Evolutionary conservation across 1,284 basidiomycete species (phyloP), one percentile per base, ranked within the genome.

Genomic region (Tranzscheliella williamsii): DNA sequence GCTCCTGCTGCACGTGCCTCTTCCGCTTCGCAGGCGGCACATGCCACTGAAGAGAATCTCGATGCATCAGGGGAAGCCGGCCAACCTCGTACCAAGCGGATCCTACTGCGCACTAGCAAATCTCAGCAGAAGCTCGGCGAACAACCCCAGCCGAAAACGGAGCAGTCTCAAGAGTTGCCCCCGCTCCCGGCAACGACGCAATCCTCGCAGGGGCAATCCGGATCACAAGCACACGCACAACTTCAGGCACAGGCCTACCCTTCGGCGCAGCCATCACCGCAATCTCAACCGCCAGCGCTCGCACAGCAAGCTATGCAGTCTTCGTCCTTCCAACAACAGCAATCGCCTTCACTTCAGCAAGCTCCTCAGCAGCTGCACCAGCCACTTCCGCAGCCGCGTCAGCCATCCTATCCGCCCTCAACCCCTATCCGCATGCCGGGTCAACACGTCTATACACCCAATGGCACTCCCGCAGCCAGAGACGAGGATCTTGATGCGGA

Each of bases 401-500:
- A 34, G 18, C 32, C 32, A 34, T 8, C 18, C 8, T 20, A 15
- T 20, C 32, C 32, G 17, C n/a, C n/a, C n/a, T 11, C 9, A 9
- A 29, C 27, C 9, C 27, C 27, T 29, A n/a, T 29, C n/a, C 27
- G n/a, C 27, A 17, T 17, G 9, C 8, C 58, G 51, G 18, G 47
- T 46, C 15, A 42, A 44, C 32, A 47, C 57, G 4, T 41, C 20
- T 51, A 41, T 33, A 62, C 58, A 0, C 52, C 58, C 30, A 50
- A 52, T 35, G 50, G 39, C 2, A 31, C 13, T 1, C n/a, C n/a
- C n/a, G n/a, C n/a, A n/a, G n/a, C n/a, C n/a, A n/a, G n/a, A n/a
- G 60, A 58, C 20, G 65, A 44, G 13, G 60, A 64, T 31, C 54
- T 47, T 22, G 60, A 62, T 27, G 48, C 24, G 15, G 53, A 54